Evolutionary conservation across 2,329 filamentous ascomycete genomes (phyloP).

Genomic region (Lasiodiplodia sp.): DNA sequence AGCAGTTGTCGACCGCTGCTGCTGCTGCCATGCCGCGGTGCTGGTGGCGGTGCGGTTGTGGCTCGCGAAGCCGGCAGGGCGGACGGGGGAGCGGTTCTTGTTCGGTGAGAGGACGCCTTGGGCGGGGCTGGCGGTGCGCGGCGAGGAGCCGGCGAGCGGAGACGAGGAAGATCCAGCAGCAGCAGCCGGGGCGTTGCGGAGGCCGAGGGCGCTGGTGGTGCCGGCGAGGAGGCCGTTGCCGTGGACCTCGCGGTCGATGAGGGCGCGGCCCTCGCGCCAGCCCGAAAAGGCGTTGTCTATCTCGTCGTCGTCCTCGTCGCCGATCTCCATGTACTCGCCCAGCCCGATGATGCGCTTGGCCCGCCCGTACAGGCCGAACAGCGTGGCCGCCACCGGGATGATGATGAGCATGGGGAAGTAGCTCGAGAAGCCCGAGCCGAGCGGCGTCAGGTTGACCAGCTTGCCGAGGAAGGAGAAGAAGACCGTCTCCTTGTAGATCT

Average conservation of each 20-base stretch:
- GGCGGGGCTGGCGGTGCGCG: constrained; percentile 15
- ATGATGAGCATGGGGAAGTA: constrained; percentile 90
- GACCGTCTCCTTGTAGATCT: constrained; percentile 76
- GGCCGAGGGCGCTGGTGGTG: constrained; percentile 28
- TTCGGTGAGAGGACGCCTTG: constrained; percentile 31
- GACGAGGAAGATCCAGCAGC: constrained; percentile 12
- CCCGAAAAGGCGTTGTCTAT: constrained; percentile 72
- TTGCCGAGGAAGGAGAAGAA: constrained; percentile 89
- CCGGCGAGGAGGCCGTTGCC: constrained; percentile 47
- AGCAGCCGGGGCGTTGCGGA: constrained; percentile 29
- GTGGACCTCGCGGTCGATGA: constrained; percentile 82
- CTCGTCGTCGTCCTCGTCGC: constrained; percentile 64
- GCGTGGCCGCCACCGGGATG: constrained; percentile 81
- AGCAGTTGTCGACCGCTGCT: constrained; percentile 25
- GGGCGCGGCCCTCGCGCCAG: constrained; percentile 89
- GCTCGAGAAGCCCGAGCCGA: constrained; percentile 84
- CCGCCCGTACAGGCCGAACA: constrained; percentile 89
- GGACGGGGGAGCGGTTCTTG: constrained; percentile 30
- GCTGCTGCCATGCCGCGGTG: constrained; percentile 18
- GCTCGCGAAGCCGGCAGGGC: background rate
- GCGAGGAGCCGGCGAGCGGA: constrained; percentile 14
- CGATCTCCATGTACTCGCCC: constrained; percentile 72
- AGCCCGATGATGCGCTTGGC: constrained; percentile 81
- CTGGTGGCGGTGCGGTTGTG: constrained; percentile 9
- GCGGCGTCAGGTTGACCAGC: constrained; percentile 80